Conservation (phyloP, 2,329 filamentous ascomycete genomes). For the Graphiopsis chlorocephala region DNA sequence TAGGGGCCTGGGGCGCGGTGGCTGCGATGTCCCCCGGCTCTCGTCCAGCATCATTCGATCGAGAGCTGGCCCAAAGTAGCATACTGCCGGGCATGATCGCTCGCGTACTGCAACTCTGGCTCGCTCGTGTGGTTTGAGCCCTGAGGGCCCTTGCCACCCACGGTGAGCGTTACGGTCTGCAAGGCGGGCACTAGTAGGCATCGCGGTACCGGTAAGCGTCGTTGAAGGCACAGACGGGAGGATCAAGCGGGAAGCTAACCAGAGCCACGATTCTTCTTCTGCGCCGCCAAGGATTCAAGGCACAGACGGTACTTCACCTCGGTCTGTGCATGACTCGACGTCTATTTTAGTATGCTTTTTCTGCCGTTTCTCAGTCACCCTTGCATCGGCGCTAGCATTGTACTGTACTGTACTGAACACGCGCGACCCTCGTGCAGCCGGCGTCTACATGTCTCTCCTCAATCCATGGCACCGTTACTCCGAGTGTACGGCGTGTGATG, state of each 20-base stretch:
- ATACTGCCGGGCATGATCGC: neutral
- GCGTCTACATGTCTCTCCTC: no score
- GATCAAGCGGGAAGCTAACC: neutral
- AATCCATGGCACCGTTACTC: neutral
- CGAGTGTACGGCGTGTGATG: neutral
- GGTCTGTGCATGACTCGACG: neutral
- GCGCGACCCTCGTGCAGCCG: neutral
- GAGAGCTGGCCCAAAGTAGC: conserved; percentile 3
- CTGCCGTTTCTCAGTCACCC: neutral
- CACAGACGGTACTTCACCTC: neutral
- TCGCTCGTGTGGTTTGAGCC: neutral
- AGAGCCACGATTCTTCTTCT: neutral
- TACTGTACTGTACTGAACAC: neutral
- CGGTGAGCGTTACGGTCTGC: neutral
- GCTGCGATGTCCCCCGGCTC: neutral
- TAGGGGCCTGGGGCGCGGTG: neutral
- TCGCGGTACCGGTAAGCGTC: neutral
- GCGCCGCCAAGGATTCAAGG: neutral
- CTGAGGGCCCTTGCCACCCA: neutral
- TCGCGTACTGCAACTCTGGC: neutral
- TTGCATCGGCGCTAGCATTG: neutral
- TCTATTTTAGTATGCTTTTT: neutral
- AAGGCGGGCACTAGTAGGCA: conserved; percentile 5
- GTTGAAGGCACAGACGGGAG: neutral
- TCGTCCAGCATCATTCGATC: neutral